A percentile compares a stretch with the other conserved stretches of the same genome.
These are phyloP conservation scores for Fusarium sp. DNA, from an alignment of 2,329 filamentous ascomycete genomes.

Conservation along the genomic window DNA sequence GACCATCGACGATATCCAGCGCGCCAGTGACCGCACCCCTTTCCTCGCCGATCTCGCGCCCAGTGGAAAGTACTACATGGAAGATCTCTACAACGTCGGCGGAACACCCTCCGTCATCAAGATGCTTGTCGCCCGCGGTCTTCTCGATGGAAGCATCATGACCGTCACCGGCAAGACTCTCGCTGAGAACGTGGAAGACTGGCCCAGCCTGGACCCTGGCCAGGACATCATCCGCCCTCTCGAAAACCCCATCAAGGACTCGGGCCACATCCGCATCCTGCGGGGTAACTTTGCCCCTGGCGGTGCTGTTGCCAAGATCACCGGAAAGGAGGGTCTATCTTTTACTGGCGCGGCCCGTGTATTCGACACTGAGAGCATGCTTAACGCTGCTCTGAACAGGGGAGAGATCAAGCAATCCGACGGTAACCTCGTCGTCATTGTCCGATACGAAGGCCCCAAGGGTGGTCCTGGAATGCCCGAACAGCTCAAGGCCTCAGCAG, in stretches of 20 bases:
- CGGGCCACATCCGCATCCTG: conserved; percentile 90
- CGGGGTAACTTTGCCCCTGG: conserved; percentile 88
- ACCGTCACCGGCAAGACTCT: conserved; percentile 90
- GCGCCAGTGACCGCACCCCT: conserved; percentile 84
- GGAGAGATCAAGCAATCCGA: conserved; percentile 65
- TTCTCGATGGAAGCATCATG: conserved; percentile 82
- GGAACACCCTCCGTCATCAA: conserved; percentile 90
- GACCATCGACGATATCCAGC: conserved; percentile 84
- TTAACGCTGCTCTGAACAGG: conserved; percentile 81
- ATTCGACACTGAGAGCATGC: conserved; percentile 86
- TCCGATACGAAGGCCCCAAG: conserved; percentile 93
- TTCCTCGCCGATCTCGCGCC: conserved; percentile 90
- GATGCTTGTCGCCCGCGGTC: conserved; percentile 79
- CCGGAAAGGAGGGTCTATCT: conserved; percentile 88
- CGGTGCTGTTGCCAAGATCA: conserved; percentile 95
- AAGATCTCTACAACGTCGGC: conserved; percentile 87
- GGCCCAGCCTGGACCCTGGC: conserved; percentile 80
- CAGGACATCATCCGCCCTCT: conserved; percentile 91
- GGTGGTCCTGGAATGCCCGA: conserved; percentile 97
- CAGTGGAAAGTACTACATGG: conserved; percentile 86
- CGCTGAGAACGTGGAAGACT: conserved; percentile 82
- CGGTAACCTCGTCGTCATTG: conserved; percentile 89
- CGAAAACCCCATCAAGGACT: conserved; percentile 78
- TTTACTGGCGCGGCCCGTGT: conserved; percentile 87
- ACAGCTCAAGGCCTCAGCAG: conserved; percentile 87